Evolutionary conservation across 2,329 filamentous ascomycete species (phyloP), one percentile per base, ranked within the genome.

Genomic region (Cladophialophora bantiana): DNA sequence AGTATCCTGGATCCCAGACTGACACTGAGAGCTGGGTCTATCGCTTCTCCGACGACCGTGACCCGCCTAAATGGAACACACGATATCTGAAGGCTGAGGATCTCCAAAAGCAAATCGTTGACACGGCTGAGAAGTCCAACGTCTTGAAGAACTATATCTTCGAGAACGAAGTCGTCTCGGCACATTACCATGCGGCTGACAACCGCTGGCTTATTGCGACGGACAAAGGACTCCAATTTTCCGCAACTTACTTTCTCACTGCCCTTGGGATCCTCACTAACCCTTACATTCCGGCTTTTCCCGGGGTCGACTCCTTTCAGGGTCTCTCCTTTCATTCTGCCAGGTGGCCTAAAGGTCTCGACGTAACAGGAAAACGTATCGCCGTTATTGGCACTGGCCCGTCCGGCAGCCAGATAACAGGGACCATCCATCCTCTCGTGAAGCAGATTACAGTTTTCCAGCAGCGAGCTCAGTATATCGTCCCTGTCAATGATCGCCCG

Each of bases 371-470:
- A 59, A 90, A 90, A 74, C 81, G 83, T 15, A 83, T 86, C 59
- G 88, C 83, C n/a, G 83, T 90, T 59, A 85, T 90, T 32, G 88
- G 88, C 9, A 89, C 86, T 0, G 88, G 88, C 0, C 84, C 87
- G 0, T 86, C 86, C 0, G 88, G 88, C 0, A 83, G 90, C 1
- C 88, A 90, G 71, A 83, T 89, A 52, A 82, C 83, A 0, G 88
- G 90, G 68, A 86, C 86, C 55, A 85, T 84, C 74, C 84, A 82
- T 1, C 83, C 83, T 2, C 74, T 80, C 7, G 86, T 83, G 0
- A 81, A 79, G 4, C 75, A 83, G 1, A 70, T 90, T n/a, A 82
- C 77, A 1, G 71, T 75, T 1, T 78, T 90, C 74, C 87, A 90
- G 71, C 83, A 89, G 12, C 90, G 87, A 1, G 88, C 89, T 0